Evolutionary conservation across 768 basidiomycete genomes (phyloP), one percentile per base, ranked within the genome.

Genomic region (Symmetrospora coprosmae): DNA sequence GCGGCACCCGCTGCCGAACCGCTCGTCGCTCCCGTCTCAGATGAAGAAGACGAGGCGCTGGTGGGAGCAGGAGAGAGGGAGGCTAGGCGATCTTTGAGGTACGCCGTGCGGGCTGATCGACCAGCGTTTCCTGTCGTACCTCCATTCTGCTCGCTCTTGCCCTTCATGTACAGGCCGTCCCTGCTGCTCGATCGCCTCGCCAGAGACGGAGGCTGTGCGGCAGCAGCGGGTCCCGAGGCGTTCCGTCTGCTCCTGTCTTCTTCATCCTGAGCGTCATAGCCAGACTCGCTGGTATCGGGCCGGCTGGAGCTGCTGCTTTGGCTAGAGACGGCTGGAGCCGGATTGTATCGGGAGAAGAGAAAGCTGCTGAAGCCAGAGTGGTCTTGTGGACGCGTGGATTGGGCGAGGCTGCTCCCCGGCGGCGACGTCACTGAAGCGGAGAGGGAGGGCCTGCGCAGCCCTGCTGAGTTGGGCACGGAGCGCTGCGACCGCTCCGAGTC

Each of bases 211-310:
- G 7, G 7, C 19, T 30, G 19, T 3, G 38, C 19, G 11, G 5
- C 14, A 3, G 27, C 17, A 8, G 19, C 23, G 14, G 21, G 27
- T 27, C 30, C 13, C 21, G 31, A 34, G 41, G 41, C 31, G 38
- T 27, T 30, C 3, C 41, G n/a, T n/a, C 55, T 43, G 30, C 43
- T 17, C 39, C 55, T 27, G 30, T 41, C 40, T 31, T 58, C 17
- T 33, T 58, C 55, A 34, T 58, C 55, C 13, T 58, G 55, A 27
- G 55, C 55, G 23, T 58, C 55, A 21, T 58, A 58, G 7, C 55
- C 55, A 31, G 41, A 45, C 31, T 58, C 55, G 37, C 55, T 58
- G 30, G 13, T 28, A 4, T 58, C 55, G 19, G 51, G 39, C 5
- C 19, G 27, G 33, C 4, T 6, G 27, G 33, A 47, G 45, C 27